Evolutionary conservation across 345 rosid genomes (phyloP), one percentile per base, ranked within the genome.

Genomic region (Populus ilicifolia): DNA sequence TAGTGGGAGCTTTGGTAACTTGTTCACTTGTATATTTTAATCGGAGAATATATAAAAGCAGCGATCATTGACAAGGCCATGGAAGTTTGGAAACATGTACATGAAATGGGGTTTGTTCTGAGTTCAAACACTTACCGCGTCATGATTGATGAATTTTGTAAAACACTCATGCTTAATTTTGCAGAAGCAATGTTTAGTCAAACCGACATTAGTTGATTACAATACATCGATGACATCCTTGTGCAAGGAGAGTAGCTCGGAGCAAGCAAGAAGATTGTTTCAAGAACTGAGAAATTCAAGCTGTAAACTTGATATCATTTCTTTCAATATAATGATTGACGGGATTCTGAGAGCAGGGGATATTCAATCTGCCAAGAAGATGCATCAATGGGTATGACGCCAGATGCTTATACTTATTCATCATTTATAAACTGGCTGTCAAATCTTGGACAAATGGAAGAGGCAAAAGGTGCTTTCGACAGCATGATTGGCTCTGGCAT

Each of bases 211-310:
- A 78, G 77, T 69, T 35, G 90, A 89, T 81, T 90, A 82, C 82
- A 90, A 90, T 81, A 75, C 82, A 2, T 67, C 88, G 48, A 66
- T 92, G 83, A 79, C 90, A 63, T 82, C 87, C 16, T 83, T 90
- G 82, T 87, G 89, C 87, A 86, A 88, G 78, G 97, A 88, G 77
- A 82, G 90, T 77, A 85, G 85, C 81, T 65, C 89, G 83, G 90
- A 89, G 69, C 90, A 88, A 82, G 94, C 97, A 48, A 85, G 80
- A 83, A 83, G 76, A 68, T 80, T 92, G 78, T 90, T 90, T 87
- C 80, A 80, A 78, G 90, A 89, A 73, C 85, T 87, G 81, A 79
- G 77, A 76, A 63, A 77, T 69, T 75, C 75, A 36, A 74, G 77
- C 62, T 76, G 76, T 76, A 64, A 80, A 36, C 89, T 87, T 12